These are phyloP conservation scores for Circinella umbellata DNA, from an alignment of 371 early-diverging fungal genomes.

Conservation along the genomic window DNA sequence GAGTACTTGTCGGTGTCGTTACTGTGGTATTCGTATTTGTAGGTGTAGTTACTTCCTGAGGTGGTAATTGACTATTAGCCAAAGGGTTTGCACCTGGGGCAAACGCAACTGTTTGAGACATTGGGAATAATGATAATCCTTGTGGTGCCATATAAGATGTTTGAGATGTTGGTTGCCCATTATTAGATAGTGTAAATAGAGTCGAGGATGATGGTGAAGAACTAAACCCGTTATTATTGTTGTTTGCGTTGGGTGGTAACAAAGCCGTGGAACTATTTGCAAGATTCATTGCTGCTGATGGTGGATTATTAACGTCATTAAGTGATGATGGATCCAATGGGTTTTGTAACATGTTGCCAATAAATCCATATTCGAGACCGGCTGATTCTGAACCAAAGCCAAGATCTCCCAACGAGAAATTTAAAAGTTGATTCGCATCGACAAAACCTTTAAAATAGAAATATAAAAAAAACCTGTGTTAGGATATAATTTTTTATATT, in stretches of 20 bases:
- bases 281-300: constrained; percentile 13
- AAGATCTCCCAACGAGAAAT: constrained; percentile 41
- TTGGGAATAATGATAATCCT: constrained; percentile 15
- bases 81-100: constrained; percentile 21
- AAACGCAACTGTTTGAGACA: constrained; percentile 19
- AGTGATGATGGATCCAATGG: constrained; percentile 28
- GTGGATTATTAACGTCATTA: constrained; percentile 17
- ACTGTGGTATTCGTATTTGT: neutral
- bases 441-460: constrained; percentile 6
- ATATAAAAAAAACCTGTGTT: too few relatives aligned
- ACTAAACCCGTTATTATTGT: neutral
- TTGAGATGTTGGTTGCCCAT: neutral
- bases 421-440: constrained; percentile 27
- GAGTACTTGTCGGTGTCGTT: neutral
- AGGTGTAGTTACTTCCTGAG: neutral
- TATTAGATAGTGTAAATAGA: constrained; percentile 7
- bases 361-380: constrained; percentile 48
- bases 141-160: constrained; percentile 5
- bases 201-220: neutral
- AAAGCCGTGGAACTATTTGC: constrained; percentile 1
- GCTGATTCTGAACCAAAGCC: constrained; percentile 51
- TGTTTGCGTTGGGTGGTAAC: neutral
- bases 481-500: too few relatives aligned
- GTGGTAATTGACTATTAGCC: constrained; percentile 14
- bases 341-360: constrained; percentile 44